phyloP scores from a whole-genome alignment of 169 alveolate genomes.

The Plasmodium knowlesi region DNA sequence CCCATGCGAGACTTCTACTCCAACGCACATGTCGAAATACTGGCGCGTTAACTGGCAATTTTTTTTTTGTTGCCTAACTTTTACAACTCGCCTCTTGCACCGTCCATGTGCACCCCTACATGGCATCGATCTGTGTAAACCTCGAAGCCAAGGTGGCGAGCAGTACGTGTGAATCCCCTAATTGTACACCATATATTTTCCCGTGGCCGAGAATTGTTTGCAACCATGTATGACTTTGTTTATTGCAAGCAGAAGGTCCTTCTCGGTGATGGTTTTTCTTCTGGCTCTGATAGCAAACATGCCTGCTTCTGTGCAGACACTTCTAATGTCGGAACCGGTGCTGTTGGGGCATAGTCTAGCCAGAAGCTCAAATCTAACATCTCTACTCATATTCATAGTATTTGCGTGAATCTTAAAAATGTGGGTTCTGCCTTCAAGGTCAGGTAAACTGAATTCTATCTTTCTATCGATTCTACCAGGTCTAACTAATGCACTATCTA shows the following conservation, averaged over 20 bases:
- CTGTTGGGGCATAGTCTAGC: slow-evolving; percentile 98
- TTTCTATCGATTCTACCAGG: slow-evolving; percentile 99
- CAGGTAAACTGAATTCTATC: slow-evolving; percentile 98
- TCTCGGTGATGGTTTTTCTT: slow-evolving; percentile 97
- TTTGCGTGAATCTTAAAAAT: slow-evolving; percentile 98
- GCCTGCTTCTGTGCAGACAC: slow-evolving; percentile 99
- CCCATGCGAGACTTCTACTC: not conserved
- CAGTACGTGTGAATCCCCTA: slow-evolving; percentile 39
- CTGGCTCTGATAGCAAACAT: slow-evolving; percentile 99
- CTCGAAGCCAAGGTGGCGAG: not conserved
- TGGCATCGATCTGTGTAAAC: not conserved
- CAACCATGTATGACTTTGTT: slow-evolving; percentile 98
- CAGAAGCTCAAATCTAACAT: slow-evolving; percentile 96
- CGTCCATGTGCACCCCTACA: not conserved
- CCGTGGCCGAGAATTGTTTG: slow-evolving; percentile 98
- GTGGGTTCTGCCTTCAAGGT: slow-evolving; percentile 97
- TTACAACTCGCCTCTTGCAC: not conserved
- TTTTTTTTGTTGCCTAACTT: not conserved
- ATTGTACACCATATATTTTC: slow-evolving; percentile 98
- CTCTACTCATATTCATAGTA: slow-evolving; percentile 96
- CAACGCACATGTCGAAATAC: not conserved
- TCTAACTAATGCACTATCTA: slow-evolving; percentile 98
- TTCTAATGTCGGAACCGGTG: slow-evolving; percentile 98
- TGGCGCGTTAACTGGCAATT: not conserved
- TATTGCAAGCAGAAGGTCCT: slow-evolving; percentile 96